Base-by-base conservation (phyloP, 805 yeast genomes). In the Ogataea ganodermae region DNA sequence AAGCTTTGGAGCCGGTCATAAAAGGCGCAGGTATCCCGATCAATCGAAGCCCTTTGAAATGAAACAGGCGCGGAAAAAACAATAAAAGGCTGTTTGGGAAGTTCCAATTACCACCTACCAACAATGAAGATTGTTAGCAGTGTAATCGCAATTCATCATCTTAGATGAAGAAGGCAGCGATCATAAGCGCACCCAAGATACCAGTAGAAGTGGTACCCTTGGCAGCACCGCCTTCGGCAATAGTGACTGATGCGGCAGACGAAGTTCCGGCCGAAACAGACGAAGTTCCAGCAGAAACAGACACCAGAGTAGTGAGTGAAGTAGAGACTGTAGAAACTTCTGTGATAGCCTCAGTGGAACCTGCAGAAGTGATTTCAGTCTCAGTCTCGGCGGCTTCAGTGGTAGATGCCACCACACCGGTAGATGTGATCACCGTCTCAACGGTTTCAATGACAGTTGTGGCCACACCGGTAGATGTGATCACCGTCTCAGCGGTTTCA, bases 141-240 rank as follows among this genome's bases (percentile, higher is more conserved):
- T 17, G 26, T 22, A 21, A 35, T 35, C 45, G 39, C 36, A 26
- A 17, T 20, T 33, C 18, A n/a, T 13, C 37, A n/a, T 30, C 20
- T 50, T 52, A 58, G 48, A 45, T 46, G 55, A 58, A 48, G 46
- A 60, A 50, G 40, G 58, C 63, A 45, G 58, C 57, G 36, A 32
- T 18, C 22, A 56, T 27, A 35, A 49, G 53, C 48, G 58, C 57
- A 49, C 58, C 62, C 43, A 59, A 45, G 28, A 54, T 32, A 43
- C 63, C 60, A 43, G 58, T 57, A 17, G 60, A 51, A 48, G 52
- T 53, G 45, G 51, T 48, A 26, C 48, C 49, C 52, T 60, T 55
- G 41, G 52, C 48, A 26, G 57, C 62, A 42, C 48, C 57, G 45
- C 53, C 61, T 23, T 50, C 58, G 35, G 51, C 23, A 49, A 48